Conservation (phyloP, 768 basidiomycete species). For the Lactarius vividus region DNA sequence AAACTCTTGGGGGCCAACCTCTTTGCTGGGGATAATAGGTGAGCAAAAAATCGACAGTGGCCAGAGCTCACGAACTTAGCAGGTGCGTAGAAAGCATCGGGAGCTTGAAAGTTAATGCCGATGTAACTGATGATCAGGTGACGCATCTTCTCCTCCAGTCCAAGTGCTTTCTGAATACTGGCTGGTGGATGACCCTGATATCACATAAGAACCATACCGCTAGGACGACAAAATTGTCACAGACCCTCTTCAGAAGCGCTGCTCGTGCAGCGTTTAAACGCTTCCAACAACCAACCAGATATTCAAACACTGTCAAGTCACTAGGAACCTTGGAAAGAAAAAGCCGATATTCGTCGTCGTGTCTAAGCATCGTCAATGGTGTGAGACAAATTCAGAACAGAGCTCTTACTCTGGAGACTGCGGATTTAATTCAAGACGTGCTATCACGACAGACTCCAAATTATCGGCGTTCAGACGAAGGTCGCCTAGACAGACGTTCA, state of each 20-base stretch:
- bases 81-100: slow-evolving; percentile 94
- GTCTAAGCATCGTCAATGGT: slow-evolving; percentile 39
- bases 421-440: slow-evolving; percentile 25
- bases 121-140: slow-evolving; percentile 84
- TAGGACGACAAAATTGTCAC: slow-evolving; percentile 4
- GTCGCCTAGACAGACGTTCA: slow-evolving; percentile 4
- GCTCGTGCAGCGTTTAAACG: slow-evolving; percentile 60
- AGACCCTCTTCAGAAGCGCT: slow-evolving; percentile 62
- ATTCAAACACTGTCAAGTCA: slow-evolving; percentile 83
- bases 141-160: slow-evolving; percentile 71
- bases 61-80: slow-evolving; percentile 47
- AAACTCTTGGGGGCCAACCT: slow-evolving; percentile 76
- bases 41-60: slow-evolving; percentile 7
- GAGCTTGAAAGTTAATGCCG: slow-evolving; percentile 86
- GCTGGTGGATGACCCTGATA: slow-evolving; percentile 57
- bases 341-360: slow-evolving; percentile 70
- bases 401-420: slow-evolving; percentile 18
- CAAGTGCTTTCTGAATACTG: slow-evolving; percentile 59
- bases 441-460: slow-evolving; percentile 26
- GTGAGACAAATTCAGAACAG: slow-evolving; percentile 20
- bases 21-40: slow-evolving; percentile 45
- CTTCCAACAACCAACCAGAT: slow-evolving; percentile 90
- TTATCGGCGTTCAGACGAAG: slow-evolving; percentile 22
- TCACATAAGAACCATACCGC: neutral
- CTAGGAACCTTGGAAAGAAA: slow-evolving; percentile 75